Evolutionary conservation across 306 rosid genomes (phyloP), one percentile per base, ranked within the genome.

Genomic region (Vachellia collinsii): DNA sequence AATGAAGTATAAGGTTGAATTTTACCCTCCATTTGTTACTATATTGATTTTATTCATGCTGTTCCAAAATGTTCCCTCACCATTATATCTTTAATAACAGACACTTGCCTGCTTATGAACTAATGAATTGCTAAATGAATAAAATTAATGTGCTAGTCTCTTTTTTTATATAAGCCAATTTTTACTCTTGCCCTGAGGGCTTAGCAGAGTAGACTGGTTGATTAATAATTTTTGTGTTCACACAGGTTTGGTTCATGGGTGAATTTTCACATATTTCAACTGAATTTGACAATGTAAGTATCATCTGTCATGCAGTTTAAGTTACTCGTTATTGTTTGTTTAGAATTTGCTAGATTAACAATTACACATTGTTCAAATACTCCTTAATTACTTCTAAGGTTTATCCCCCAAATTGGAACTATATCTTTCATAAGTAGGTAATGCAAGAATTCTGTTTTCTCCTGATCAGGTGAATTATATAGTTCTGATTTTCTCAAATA

Each of bases 161-260:
- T 54, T 17, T 19, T 14, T 34, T n/a, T n/a, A n/a, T 50, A 4
- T 72, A 29, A 62, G 36, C 47, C 14, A 46, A 63, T 19, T 39
- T 67, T 20, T 51, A 41, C 39, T 39, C 38, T 42, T n/a, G n/a
- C 4, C 3, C 39, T 56, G 62, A 59, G 42, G 20, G 70, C 65
- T 63, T 80, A 72, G 53, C 50, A 50, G 74, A 65, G 62, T 72
- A 69, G 58, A 25, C 23, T 62, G 36, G 19, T 53, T 37, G 61
- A 75, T 80, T 70, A 64, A n/a, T 72, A 79, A 79, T 0, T 47
- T 64, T 20, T 53, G 74, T 87, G 66, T 75, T 86, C 12, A 66
- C 58, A 59, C 91, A 91, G 94, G 89, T 89, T 67, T 91, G 94
- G 94, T 89, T 91, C 88, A 89, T 91, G 94, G 94, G 92, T 42